These are phyloP conservation scores for Penicillium sp. DNA, from an alignment of 2,329 filamentous ascomycete species.

Conservation along the genomic window DNA sequence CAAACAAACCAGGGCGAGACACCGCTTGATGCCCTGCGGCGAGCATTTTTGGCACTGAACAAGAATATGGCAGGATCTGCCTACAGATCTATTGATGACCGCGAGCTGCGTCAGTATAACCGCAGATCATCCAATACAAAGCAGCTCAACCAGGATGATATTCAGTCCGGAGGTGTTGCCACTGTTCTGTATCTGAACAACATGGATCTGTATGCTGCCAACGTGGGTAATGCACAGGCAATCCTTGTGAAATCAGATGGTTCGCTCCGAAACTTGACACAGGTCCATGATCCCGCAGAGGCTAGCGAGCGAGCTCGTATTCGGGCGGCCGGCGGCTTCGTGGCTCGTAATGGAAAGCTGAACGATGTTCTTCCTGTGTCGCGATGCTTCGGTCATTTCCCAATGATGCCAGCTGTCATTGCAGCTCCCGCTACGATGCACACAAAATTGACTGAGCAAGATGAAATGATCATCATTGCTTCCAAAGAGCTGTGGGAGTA, in stretches of 20 bases:
- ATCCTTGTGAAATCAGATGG: slow-evolving; percentile 91
- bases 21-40: slow-evolving; percentile 78
- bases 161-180: slow-evolving; percentile 87
- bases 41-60: slow-evolving; percentile 87
- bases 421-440: slow-evolving; percentile 84
- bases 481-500: slow-evolving; percentile 96
- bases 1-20: slow-evolving; percentile 71
- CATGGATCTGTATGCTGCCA: slow-evolving; percentile 90
- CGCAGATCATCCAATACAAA: slow-evolving; percentile 73
- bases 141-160: slow-evolving; percentile 83
- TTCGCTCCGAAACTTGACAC: slow-evolving; percentile 78
- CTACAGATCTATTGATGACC: slow-evolving; percentile 77
- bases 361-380: slow-evolving; percentile 93
- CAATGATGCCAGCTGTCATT: slow-evolving; percentile 89
- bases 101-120: slow-evolving; percentile 62
- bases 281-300: slow-evolving; percentile 92
- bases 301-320: slow-evolving; percentile 83
- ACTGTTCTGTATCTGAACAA: slow-evolving; percentile 89
- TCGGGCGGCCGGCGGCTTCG: slow-evolving; percentile 91
- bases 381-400: slow-evolving; percentile 91
- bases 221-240: slow-evolving; percentile 94
- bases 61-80: slow-evolving; percentile 90
- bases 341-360: slow-evolving; percentile 89
- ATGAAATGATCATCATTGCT: slow-evolving; percentile 91
- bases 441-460: slow-evolving; percentile 78